Conservation (phyloP, 2,329 filamentous ascomycete species). For the Emericellopsis atlantica region DNA sequence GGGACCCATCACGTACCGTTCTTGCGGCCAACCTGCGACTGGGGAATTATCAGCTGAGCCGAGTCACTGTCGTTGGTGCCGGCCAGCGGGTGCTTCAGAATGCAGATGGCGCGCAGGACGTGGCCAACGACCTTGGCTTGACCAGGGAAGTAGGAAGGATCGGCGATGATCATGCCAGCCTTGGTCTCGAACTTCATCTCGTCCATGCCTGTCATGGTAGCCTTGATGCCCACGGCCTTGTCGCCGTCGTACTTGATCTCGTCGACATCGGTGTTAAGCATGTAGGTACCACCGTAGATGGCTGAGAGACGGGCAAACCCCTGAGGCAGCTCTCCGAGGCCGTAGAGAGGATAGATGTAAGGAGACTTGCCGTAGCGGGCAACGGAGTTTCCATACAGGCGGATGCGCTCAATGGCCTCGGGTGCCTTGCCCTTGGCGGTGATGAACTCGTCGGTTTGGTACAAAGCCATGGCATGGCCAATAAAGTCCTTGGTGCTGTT, state of each 20-base stretch:
- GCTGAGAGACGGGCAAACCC: constrained; percentile 94
- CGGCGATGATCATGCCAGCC: constrained; percentile 88
- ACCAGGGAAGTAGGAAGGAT: constrained; percentile 89
- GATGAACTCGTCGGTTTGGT: constrained; percentile 82
- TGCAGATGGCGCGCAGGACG: constrained; percentile 91
- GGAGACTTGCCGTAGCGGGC: constrained; percentile 96
- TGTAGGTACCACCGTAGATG: constrained; percentile 98
- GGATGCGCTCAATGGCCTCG: constrained; percentile 83
- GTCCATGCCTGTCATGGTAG: constrained; percentile 83
- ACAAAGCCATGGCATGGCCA: constrained; percentile 96
- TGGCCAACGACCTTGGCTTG: constrained; percentile 84
- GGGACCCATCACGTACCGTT: constrained; percentile 47
- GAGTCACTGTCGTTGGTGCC: constrained; percentile 85
- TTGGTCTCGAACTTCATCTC: constrained; percentile 96
- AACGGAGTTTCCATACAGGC: constrained; percentile 95
- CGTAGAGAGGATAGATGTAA: constrained; percentile 98
- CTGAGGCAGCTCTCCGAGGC: constrained; percentile 91
- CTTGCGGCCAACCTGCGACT: constrained; percentile 93
- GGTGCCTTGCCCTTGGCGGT: constrained; percentile 58
- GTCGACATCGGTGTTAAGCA: constrained; percentile 92
- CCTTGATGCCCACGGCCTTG: constrained; percentile 92
- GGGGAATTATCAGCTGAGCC: constrained; percentile 89
- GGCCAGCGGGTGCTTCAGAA: constrained; percentile 86
- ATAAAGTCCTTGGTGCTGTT: constrained; percentile 85
- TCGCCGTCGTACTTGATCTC: constrained; percentile 75